Evolutionary conservation across 2,329 filamentous ascomycete genomes (phyloP), one percentile per base, ranked within the genome.

Genomic region (Claviceps sp.): DNA sequence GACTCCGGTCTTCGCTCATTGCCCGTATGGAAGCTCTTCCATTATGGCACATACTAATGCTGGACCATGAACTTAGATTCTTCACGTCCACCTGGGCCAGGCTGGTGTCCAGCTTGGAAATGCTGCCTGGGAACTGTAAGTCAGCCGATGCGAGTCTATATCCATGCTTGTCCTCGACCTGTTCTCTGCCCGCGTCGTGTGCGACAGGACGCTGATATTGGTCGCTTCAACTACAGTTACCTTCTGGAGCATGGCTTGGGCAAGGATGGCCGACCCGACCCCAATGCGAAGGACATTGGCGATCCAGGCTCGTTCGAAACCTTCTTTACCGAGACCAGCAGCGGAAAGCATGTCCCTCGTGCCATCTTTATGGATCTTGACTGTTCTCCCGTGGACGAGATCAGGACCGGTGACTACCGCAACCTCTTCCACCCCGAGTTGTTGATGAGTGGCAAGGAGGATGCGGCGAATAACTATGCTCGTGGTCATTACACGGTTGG

Each of bases 401-500:
- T 86, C 70, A 79, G 82, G 54, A 85, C 81, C 51, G 82, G 82
- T 54, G 56, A 62, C 58, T 86, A 85, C 71, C 79, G 81, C 61
- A 75, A 82, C 64, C 77, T 86, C 55, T 86, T 85, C 75, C 82
- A 86, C 70, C 82, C 82, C 46, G 82, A 86, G 73, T 74, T 82
- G 60, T 69, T 86, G 64, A 80, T 86, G 65, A 85, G 78, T 67
- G 82, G 82, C 70, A 86, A 86, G 76, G 83, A 86, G 68, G 83
- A 86, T 77, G 82, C 83, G 54, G 81, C 82, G 71, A 86, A 86
- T 73, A 87, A 87, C 75, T 87, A 86, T 63, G 83, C 83, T 60
- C 82, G 82, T 72, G 83, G 83, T 53, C 82, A 87, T 72, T 86
- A 87, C 71, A 86, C 83, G 60, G 81, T 86, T 61, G 83, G 83